Conservation (phyloP, 139 green algal genomes). For the Tetradesmus lagerheimii region DNA sequence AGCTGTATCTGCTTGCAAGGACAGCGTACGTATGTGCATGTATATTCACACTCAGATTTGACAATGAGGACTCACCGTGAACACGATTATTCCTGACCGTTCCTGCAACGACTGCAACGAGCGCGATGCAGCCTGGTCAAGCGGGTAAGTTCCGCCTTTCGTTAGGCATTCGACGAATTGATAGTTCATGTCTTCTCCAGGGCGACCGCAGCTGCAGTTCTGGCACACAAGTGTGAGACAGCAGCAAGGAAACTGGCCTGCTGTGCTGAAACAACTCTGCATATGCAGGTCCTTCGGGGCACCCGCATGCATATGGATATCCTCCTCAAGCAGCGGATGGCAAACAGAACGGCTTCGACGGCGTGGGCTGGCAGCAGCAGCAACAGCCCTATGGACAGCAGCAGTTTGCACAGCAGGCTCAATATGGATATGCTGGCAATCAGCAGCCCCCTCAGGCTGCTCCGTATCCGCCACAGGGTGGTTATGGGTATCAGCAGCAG, state of each 20-base stretch:
- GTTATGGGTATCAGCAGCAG: slow-evolving; percentile 30
- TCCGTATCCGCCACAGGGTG: background rate
- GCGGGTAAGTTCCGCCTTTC: background rate
- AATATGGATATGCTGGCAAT: background rate
- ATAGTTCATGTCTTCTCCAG: too few relatives aligned
- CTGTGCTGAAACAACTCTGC: background rate
- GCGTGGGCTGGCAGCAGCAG: background rate
- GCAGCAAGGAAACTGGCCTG: background rate
- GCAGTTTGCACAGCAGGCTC: background rate
- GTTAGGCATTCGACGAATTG: too few relatives aligned
- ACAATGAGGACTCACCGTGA: background rate
- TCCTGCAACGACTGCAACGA: background rate
- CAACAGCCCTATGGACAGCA: background rate
- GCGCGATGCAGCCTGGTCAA: background rate
- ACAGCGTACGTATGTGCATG: too few relatives aligned
- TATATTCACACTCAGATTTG: too few relatives aligned
- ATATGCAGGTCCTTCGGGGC: background rate
- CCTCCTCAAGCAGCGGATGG: background rate
- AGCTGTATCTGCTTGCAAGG: too few relatives aligned
- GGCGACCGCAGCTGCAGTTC: too few relatives aligned
- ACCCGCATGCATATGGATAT: background rate
- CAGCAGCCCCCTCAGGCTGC: background rate
- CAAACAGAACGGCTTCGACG: background rate
- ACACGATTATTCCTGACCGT: background rate
- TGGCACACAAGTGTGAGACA: background rate